Percentiles rank a stretch among this genome's conserved stretches.
Conservation (phyloP, 2,329 filamentous ascomycete genomes). For the Curvularia sp. region DNA sequence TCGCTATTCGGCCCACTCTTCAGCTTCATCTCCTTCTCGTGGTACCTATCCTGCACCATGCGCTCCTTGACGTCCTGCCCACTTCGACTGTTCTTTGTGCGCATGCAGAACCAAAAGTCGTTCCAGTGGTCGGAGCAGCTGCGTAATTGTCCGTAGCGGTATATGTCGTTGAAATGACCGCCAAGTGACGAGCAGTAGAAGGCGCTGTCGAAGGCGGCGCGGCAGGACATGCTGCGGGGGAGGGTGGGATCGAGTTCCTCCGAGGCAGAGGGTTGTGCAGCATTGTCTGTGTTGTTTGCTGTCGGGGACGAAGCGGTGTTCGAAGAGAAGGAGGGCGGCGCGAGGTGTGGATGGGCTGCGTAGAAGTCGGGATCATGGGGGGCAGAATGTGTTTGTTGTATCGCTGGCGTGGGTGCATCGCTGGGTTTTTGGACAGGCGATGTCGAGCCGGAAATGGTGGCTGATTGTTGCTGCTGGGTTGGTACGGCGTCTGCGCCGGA, state of each 20-base stretch:
- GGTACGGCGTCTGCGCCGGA: slow-evolving; percentile 22
- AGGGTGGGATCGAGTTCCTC: slow-evolving; percentile 56
- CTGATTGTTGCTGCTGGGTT: slow-evolving; percentile 24
- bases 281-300: slow-evolving; percentile 1
- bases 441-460: slow-evolving; percentile 10
- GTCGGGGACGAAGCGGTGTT: slow-evolving; percentile 19
- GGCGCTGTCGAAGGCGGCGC: slow-evolving; percentile 86
- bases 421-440: slow-evolving; percentile 12
- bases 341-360: slow-evolving; percentile 60
- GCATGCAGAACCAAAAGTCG: slow-evolving; percentile 99
- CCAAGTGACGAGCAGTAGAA: slow-evolving; percentile 94
- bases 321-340: slow-evolving; percentile 37
- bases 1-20: slow-evolving; percentile 78
- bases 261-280: slow-evolving; percentile 16
- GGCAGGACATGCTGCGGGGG: slow-evolving; percentile 85
- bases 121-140: slow-evolving; percentile 86
- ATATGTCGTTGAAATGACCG: slow-evolving; percentile 90
- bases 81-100: slow-evolving; percentile 67
- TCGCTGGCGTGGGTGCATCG: slow-evolving; percentile 24
- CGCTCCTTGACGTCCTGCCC: slow-evolving; percentile 64
- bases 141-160: slow-evolving; percentile 80
- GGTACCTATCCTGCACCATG: slow-evolving; percentile 71
- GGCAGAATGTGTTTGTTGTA: slow-evolving; percentile 44
- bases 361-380: slow-evolving; percentile 61
- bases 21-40: slow-evolving; percentile 71